phyloP scores from a whole-genome alignment of 768 basidiomycete genomes.

The Strobilomyces echinocephalus region DNA sequence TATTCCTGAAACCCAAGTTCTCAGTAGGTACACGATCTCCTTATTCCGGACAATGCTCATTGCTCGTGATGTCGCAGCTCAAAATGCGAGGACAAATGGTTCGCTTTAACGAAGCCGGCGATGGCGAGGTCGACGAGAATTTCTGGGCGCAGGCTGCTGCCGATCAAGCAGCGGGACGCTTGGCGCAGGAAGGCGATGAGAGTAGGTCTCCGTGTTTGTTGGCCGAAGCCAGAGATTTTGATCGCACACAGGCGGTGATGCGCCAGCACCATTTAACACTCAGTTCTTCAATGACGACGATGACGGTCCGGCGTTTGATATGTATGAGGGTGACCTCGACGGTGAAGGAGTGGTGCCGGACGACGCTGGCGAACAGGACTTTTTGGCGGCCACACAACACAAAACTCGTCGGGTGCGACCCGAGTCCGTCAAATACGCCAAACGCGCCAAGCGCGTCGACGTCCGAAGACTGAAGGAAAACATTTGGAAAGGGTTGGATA shows the following conservation, averaged over 20 bases:
- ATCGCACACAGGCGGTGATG: conserved; percentile 38
- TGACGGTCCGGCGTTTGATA: conserved; percentile 65
- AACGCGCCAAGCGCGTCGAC: conserved; percentile 93
- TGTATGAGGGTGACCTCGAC: conserved; percentile 43
- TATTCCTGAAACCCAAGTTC: conserved; percentile 96
- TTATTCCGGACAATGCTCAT: conserved; percentile 4
- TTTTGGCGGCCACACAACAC: conserved; percentile 75
- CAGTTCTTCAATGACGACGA: conserved; percentile 98
- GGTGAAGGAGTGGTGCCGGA: conserved; percentile 42
- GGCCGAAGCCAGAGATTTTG: neutral
- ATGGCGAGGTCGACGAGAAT: conserved; percentile 91
- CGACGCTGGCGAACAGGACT: conserved; percentile 78
- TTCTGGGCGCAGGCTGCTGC: conserved; percentile 98
- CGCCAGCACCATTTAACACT: conserved; percentile 77
- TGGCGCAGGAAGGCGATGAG: conserved; percentile 54
- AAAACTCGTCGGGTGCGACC: conserved; percentile 77
- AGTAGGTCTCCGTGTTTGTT: conserved; percentile 37
- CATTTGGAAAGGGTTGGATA: conserved; percentile 91
- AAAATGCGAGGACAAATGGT: conserved; percentile 80
- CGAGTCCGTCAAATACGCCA: conserved; percentile 89
- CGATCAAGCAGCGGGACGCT: conserved; percentile 62
- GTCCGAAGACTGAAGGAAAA: conserved; percentile 96
- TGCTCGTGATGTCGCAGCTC: conserved; percentile 45
- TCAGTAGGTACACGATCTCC: conserved; percentile 50
- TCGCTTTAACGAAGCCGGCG: conserved; percentile 50